Conservation (phyloP, 1,284 basidiomycete genomes). For the Ustilago trichophora region DNA sequence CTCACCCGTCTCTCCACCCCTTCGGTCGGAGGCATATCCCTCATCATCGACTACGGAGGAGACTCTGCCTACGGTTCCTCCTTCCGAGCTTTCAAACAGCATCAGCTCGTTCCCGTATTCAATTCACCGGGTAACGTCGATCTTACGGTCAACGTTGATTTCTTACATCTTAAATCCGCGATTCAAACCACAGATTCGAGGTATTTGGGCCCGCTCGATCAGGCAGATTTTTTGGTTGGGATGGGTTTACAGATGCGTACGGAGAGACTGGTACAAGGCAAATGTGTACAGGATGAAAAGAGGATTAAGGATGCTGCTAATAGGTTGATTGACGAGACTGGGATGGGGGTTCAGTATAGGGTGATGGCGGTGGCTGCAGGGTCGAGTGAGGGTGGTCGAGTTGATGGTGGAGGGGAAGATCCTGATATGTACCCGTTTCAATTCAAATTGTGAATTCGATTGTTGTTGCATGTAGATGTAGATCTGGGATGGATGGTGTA, state of each 20-base stretch:
- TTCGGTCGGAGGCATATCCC: slow-evolving; percentile 75
- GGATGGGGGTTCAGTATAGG: slow-evolving; percentile 73
- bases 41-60: slow-evolving; percentile 91
- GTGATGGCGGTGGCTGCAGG: slow-evolving; percentile 68
- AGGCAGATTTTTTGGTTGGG: slow-evolving; percentile 74
- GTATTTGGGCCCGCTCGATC: slow-evolving; percentile 75
- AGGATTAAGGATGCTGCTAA: slow-evolving; percentile 69
- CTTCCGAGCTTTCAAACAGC: slow-evolving; percentile 89
- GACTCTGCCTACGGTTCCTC: slow-evolving; percentile 78
- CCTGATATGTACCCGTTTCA: slow-evolving; percentile 33
- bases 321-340: slow-evolving; percentile 70
- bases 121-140: slow-evolving; percentile 86
- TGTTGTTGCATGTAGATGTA: no score
- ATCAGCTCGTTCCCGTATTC: slow-evolving; percentile 86
- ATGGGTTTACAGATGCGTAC: slow-evolving; percentile 75
- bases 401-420: no score
- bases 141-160: slow-evolving; percentile 95
- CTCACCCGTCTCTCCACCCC: slow-evolving; percentile 30
- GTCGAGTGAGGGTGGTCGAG: background rate
- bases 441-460: slow-evolving; percentile 22
- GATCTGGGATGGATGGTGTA: no score
- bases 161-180: slow-evolving; percentile 84
- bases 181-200: slow-evolving; percentile 68
- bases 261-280: slow-evolving; percentile 71
- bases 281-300: slow-evolving; percentile 70